Evolutionary conservation across 306 rosid genomes (phyloP), one percentile per base, ranked within the genome.

Genomic region (Sechiopsis laciniata): DNA sequence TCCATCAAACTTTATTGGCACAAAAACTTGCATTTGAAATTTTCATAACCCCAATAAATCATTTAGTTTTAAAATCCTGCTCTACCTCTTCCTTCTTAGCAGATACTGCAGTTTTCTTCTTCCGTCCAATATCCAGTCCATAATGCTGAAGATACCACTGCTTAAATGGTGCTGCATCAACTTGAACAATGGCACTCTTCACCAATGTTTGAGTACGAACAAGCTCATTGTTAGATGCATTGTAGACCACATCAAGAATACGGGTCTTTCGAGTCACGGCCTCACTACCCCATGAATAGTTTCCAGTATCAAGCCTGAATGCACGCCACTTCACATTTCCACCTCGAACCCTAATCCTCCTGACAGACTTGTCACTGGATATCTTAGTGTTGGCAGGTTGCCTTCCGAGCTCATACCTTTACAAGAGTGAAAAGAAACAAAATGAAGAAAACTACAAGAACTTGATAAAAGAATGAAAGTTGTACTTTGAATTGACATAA

Each of bases 161-260:
- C n/a, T 65, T 65, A 65, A 65, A 65, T 42, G 71, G 71, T 19
- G 71, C 71, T 10, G 71, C 71, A 65, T 65, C 71, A 65, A 65
- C 71, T 42, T 65, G 71, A 42, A 65, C 32, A 3, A 65, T 42
- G 71, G 71, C 71, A 65, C 54, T 65, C 54, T 40, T 65, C 54
- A 65, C 71, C 32, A 65, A 42, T 2, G 71, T 40, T 42, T 65
- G 71, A 40, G 71, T 65, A 65, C 71, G 71, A 42, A 65, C 71
- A 42, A 65, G 71, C 71, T 65, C 71, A 19, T 65, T 65, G 54
- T 65, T 65, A 11, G 71, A 65, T 19, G 71, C 71, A 65, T 65
- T 65, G 55, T 65, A 65, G 5, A 65, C 71, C 71, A 65, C 71
- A 65, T 65, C 71, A 42, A 65, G 71, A 65, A 65, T 42, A 65